Evolutionary conservation across 2,329 filamentous ascomycete genomes (phyloP).

Genomic region (Cercospora janseana): DNA sequence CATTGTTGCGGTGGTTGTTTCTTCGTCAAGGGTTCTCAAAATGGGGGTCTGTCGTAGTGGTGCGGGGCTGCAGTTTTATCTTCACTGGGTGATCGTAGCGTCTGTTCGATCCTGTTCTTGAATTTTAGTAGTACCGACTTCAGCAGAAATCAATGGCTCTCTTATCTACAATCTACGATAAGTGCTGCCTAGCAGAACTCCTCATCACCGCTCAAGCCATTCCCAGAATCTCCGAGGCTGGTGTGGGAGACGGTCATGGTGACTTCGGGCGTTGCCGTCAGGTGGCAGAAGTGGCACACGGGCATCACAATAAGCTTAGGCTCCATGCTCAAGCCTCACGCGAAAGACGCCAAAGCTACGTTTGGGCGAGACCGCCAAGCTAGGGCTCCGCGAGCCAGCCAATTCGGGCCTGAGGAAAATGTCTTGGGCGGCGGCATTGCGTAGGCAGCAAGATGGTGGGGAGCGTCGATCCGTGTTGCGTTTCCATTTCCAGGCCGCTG

Average conservation of each 20-base stretch:
- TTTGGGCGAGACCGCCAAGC: too few species aligned
- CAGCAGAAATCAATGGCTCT: not conserved
- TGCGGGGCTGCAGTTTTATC: not conserved
- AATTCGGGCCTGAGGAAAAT: slow-evolving; percentile 3
- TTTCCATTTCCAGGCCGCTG: slow-evolving; percentile 2
- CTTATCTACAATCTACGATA: slow-evolving; percentile 4
- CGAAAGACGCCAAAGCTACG: too few species aligned
- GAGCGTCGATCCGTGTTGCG: not conserved
- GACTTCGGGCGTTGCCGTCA: slow-evolving; percentile 8
- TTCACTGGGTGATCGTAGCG: not conserved
- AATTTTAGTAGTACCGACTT: not conserved
- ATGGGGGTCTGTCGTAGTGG: not conserved
- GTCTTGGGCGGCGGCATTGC: not conserved
- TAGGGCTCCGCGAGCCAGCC: slow-evolving; percentile 7
- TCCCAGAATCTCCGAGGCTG: slow-evolving; percentile 1
- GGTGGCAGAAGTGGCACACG: not conserved
- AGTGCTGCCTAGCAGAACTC: slow-evolving; percentile 3
- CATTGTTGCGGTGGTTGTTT: slow-evolving; percentile 14
- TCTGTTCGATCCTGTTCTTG: not conserved
- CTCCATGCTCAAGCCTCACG: not conserved
- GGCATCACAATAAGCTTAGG: slow-evolving; percentile 1
- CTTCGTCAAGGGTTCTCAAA: not conserved
- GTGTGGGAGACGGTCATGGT: not conserved
- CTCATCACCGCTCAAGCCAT: not conserved
- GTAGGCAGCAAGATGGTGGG: slow-evolving; percentile 11